Base-by-base conservation (phyloP, 2,329 filamentous ascomycete genomes). In the Pseudogymnoascus destructans region DNA sequence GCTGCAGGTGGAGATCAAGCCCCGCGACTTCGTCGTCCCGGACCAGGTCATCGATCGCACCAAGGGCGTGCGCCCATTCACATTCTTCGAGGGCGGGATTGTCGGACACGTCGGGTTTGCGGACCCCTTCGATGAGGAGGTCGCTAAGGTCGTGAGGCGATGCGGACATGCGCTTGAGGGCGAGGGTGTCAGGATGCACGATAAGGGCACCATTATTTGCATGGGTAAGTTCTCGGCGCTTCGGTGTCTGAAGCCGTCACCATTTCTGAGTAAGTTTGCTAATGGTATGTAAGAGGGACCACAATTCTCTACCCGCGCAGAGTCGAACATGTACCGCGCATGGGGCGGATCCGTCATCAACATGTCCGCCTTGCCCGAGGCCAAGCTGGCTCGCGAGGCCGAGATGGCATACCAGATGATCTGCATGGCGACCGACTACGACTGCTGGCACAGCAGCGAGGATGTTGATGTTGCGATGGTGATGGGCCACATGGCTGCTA, bases 401-500 rank as follows among this genome's bases (percentile, higher is more conserved):
- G 93, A 98, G 77, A 87, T 98, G 66, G 87, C 86, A 33, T 97
- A 97, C 73, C 90, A 95, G 76, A 95, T 96, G 81, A 95, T 98
- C 68, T 95, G 92, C 78, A 98, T 98, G 93, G 89, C 89, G 32
- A 98, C 93, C 25, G 93, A 98, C 76, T 98, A 98, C 72, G 93
- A 98, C 77, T 97, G 92, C 82, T 98, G 93, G 93, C 87, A 91
- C 70, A 83, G 80, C 17, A 80, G 80, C 55, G 86, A 83, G 59
- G 88, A 87, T 63, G 93, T 98, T 62, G 91, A 90, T 62, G 93
- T 98, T 19, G 88, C 91, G 72, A 95, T 97, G 87, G 93, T 98
- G 59, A 89, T 95, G 84, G 86, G 83, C 61, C 89, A 95, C 73
- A 98, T 98, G 93, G 86, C 87, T 70, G 86, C 89, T 64, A 98